These are phyloP conservation scores for Claviceps sp. DNA, from an alignment of 2,329 filamentous ascomycete genomes.

Conservation along the genomic window DNA sequence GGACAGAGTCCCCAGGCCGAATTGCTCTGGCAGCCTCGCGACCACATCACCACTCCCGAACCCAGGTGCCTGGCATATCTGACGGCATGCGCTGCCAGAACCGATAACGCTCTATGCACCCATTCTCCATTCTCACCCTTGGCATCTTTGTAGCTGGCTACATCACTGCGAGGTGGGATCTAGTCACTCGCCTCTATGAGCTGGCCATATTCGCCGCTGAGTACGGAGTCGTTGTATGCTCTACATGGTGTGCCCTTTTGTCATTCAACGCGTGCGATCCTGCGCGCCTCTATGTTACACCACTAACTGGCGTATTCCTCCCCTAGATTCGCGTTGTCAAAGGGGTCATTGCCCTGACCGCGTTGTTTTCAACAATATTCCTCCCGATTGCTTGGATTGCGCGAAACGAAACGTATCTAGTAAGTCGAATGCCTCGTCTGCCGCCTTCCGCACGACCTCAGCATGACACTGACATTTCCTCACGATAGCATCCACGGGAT, in stretches of 20 bases:
- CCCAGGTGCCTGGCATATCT: constrained; percentile 2
- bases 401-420: constrained; percentile 63
- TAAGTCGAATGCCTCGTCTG: constrained; percentile 30
- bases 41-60: constrained; percentile 1
- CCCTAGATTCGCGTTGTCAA: constrained; percentile 67
- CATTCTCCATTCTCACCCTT: constrained; percentile 88
- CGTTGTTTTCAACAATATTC: constrained; percentile 74
- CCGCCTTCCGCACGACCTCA: not conserved
- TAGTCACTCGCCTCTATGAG: constrained; percentile 93
- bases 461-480: not conserved
- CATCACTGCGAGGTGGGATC: constrained; percentile 97
- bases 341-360: constrained; percentile 68
- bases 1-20: not conserved
- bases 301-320: constrained; percentile 3
- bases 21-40: not conserved
- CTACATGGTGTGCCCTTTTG: not conserved
- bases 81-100: constrained; percentile 30
- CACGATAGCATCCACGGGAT: constrained; percentile 62
- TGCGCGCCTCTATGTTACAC: not conserved
- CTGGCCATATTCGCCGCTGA: constrained; percentile 96
- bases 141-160: constrained; percentile 99
- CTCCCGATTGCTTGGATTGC: constrained; percentile 77
- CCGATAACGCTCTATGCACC: constrained; percentile 67
- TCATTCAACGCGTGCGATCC: not conserved
- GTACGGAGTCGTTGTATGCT: constrained; percentile 79